Evolutionary conservation across 1,284 basidiomycete species (phyloP), one percentile per base, ranked within the genome.

Genomic region (Marasmius oreades): DNA sequence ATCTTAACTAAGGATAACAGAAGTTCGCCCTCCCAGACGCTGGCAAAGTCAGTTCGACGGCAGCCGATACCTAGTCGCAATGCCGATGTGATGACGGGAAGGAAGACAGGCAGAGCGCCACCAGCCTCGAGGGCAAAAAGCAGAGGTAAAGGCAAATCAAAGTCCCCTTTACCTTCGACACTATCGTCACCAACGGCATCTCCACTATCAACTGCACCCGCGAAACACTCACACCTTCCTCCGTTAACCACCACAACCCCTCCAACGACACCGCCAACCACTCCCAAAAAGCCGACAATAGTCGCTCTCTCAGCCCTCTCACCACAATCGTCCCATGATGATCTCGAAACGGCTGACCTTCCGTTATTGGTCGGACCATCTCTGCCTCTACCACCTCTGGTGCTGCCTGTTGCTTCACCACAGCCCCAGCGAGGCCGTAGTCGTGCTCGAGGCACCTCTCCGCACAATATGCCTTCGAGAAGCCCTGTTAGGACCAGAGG

Each of bases 401-500:
- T 18, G 28, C 14, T 26, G 7, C n/a, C 47, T 31, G 2, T 33
- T 12, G 20, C 47, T 50, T 16, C 16, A 8, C 39, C 39, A 7
- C 39, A 42, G 14, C 8, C 39, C 16, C 39, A 42, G 14, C 8
- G 39, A 42, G 39, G 39, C 7, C 24, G 47, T 7, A 18, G 26
- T 50, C 24, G 47, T n/a, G 28, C 26, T 4, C 5, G 47, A 14
- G 47, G 26, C 7, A 12, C 14, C 14, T 26, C 26, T 16, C 24
- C 47, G 31, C 24, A 33, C 2, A 26, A 18, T 26, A 12, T 12
- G 31, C 47, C 47, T 26, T 28, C 47, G 3, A 50, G 47, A 33
- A 50, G 47, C 28, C 47, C 47, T n/a, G 47, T 50, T n/a, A 24
- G 47, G n/a, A 50, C 47, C 4, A 50, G 47, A 31, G 26, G 47